Evolutionary conservation across 768 basidiomycete species (phyloP), one percentile per base, ranked within the genome.

Genomic region (Guyanaporus albipodus): DNA sequence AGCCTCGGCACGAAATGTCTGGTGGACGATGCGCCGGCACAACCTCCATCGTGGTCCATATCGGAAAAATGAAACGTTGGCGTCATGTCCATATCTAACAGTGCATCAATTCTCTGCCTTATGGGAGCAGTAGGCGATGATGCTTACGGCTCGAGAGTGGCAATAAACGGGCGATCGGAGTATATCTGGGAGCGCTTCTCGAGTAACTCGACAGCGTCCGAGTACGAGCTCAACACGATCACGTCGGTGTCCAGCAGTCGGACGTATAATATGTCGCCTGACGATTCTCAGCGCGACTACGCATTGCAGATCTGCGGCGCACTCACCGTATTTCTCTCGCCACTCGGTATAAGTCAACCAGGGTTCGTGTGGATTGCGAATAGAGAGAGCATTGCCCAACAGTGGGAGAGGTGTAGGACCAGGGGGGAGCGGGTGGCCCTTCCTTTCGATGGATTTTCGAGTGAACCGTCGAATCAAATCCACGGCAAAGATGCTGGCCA

Each of bases 11-110:
- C 38, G 49, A 28, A 50, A 51, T 7, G 53, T 54, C 21, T 54
- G 42, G 21, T 51, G 52, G 27, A 50, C 36, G 31, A 53, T 53
- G n/a, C 52, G 52, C 12, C 52, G 44, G 10, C 44, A 43, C 27
- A 54, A 34, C 35, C 50, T 44, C 53, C 49, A 54, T n/a, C 38
- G 42, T 15, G 39, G 18, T 19, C 39, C 39, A 38, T 18, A 12
- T 8, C 19, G 28, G 4, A n/a, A 6, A 15, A 41, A 22, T 10
- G 12, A 3, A 8, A 31, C 6, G 15, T 31, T n/a, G 12, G 8
- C 2, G 10, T n/a, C 33, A 19, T 34, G 33, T 8, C 34, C 34
- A 19, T 35, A 35, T 12, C 34, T 35, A 19, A 22, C 17, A 33
- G 6, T 5, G 2, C 10, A 4, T 19, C 12, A 19, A 35, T 6